Percentiles rank a stretch among this genome's conserved stretches.
phyloP scores from a whole-genome alignment of 2,329 filamentous ascomycete genomes.

The Trichoderma harzianum region DNA sequence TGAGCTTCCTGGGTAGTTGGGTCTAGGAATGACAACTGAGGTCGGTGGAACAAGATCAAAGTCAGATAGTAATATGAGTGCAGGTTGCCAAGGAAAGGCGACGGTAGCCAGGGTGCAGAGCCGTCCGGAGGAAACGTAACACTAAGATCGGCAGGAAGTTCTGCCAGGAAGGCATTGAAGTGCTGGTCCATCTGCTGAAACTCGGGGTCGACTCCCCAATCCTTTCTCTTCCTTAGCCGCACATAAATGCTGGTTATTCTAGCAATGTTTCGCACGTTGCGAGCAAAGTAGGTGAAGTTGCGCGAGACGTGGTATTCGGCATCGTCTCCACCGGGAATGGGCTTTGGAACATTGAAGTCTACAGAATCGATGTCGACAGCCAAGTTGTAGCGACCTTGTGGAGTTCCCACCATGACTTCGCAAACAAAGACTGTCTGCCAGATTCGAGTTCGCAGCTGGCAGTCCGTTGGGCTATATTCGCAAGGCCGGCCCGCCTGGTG shows the following conservation, averaged over 20 bases:
- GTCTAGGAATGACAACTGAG: constrained; percentile 76
- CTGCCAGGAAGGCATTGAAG: constrained; percentile 71
- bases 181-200: constrained; percentile 76
- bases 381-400: constrained; percentile 83
- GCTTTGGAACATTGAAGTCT: constrained; percentile 65
- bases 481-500: constrained; percentile 73
- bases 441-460: constrained; percentile 76
- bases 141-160: constrained; percentile 74
- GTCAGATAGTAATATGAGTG: constrained; percentile 85
- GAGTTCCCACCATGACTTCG: constrained; percentile 89
- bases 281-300: constrained; percentile 78
- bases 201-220: constrained; percentile 83
- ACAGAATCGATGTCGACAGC: constrained; percentile 72
- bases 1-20: constrained; percentile 65
- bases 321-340: constrained; percentile 65
- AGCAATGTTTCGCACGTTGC: constrained; percentile 73
- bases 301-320: constrained; percentile 74
- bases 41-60: constrained; percentile 82
- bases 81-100: constrained; percentile 84
- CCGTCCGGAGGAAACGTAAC: constrained; percentile 75
- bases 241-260: constrained; percentile 73
- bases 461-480: constrained; percentile 67
- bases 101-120: constrained; percentile 78
- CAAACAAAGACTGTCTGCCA: constrained; percentile 87
- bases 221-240: constrained; percentile 70